These are phyloP conservation scores for Rhizopus arrhizus DNA, from an alignment of 371 early-diverging fungal genomes.

Conservation along the genomic window DNA sequence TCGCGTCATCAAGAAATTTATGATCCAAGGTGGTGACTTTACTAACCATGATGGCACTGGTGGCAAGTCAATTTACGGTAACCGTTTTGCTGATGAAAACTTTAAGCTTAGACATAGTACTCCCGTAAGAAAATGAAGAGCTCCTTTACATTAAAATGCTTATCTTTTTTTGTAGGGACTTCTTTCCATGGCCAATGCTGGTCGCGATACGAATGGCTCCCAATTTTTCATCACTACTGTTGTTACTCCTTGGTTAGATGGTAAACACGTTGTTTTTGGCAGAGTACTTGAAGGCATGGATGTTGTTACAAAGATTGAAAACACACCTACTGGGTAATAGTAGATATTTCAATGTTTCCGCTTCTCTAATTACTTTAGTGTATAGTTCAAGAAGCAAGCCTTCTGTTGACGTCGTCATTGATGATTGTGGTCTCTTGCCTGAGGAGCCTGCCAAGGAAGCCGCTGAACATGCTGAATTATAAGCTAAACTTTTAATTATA, in stretches of 20 bases:
- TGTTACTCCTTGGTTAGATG: constrained; percentile 78
- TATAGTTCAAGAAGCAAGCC: constrained; percentile 60
- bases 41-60: constrained; percentile 90
- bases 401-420: constrained; percentile 63
- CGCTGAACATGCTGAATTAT: constrained; percentile 45
- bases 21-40: constrained; percentile 87
- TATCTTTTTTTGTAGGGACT: constrained; percentile 5
- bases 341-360: neutral
- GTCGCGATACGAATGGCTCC: constrained; percentile 94
- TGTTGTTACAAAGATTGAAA: constrained; percentile 68
- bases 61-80: constrained; percentile 91
- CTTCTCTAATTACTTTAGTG: neutral
- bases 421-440: constrained; percentile 73
- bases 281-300: constrained; percentile 82
- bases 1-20: constrained; percentile 87
- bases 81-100: constrained; percentile 95
- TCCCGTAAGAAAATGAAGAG: too few relatives aligned
- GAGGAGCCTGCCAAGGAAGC: constrained; percentile 20
- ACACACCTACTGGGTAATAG: constrained; percentile 25
- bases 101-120: constrained; percentile 75
- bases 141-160: too few relatives aligned
- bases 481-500: constrained; percentile 2
- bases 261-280: constrained; percentile 91
- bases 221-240: constrained; percentile 97
- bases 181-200: constrained; percentile 92